Evolutionary conservation across 2,329 filamentous ascomycete genomes (phyloP), one percentile per base, ranked within the genome.

Genomic region (Trichoderma sp.): DNA sequence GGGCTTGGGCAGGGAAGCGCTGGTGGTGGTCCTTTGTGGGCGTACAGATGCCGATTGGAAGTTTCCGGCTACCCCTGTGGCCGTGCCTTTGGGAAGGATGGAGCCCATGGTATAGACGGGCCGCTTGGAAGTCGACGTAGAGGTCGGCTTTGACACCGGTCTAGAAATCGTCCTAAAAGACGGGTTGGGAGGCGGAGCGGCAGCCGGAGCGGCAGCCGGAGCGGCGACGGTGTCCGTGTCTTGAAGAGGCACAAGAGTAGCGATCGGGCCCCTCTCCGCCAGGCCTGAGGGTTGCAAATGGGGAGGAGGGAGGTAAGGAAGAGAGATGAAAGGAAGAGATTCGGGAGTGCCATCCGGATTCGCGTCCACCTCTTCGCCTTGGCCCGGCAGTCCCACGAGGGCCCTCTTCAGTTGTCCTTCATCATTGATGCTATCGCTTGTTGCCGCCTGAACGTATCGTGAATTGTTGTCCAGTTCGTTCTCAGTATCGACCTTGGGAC

Each of bases 41-140:
- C 24, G 21, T n/a, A 6, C 34, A 12, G 60, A 56, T 15, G 51
- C 43, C 4, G 60, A 55, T 28, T n/a, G 51, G 41, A 34, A 50
- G 28, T 63, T 63, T 17, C 51, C 60, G 26, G 60, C 21, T 34
- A 63, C n/a, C 5, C 51, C 60, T 5, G 60, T 39, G 41, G 43
- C 12, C 7, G 51, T 41, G 34, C 19, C 15, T 41, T 44, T 28
- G 3, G 51, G 43, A 12, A 47, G 57, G 3, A 43, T 47, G 41
- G 43, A 63, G 10, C 34, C 34, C 34, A 39, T 5, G 5, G 34
- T 39, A 39, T 39, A 39, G 34, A 39, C 34, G 34, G 34, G 34
- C 34, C 34, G 34, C 34, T 39, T 14, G 12, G 12, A 10, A 12
- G 34, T 14, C 34, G 34, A 39, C 3, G 41, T 26, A 28, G 52